Percentiles rank a stretch among this genome's conserved stretches.
These are phyloP conservation scores for Sphaerobolus stellatus DNA, from an alignment of 1,284 basidiomycete species.

Conservation along the genomic window DNA sequence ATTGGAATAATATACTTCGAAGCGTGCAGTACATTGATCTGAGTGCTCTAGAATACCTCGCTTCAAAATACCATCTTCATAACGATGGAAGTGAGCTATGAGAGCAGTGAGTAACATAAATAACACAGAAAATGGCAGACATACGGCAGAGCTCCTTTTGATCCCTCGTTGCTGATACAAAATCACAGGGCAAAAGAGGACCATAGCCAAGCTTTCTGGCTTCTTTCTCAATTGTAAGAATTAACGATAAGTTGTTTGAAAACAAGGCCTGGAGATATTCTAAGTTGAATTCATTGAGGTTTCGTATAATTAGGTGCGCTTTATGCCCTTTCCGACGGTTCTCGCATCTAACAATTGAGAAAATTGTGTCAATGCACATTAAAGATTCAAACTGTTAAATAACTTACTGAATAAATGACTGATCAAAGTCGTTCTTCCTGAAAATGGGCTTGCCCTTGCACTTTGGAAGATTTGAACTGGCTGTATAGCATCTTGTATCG, in stretches of 20 bases:
- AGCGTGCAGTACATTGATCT: constrained; percentile 17
- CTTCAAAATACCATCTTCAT: constrained; percentile 12
- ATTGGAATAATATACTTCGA: constrained; percentile 21
- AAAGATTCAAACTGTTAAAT: background rate
- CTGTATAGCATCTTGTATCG: background rate
- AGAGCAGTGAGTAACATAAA: background rate
- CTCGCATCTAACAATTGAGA: constrained; percentile 17
- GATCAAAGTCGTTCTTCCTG: background rate
- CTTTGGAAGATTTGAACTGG: background rate
- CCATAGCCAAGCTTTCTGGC: constrained; percentile 21
- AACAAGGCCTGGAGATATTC: constrained; percentile 23
- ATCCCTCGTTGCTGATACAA: constrained; percentile 14
- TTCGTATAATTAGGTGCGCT: constrained; percentile 21
- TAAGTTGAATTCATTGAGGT: constrained; percentile 24
- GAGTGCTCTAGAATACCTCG: constrained; percentile 7
- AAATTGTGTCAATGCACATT: background rate
- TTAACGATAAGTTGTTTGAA: background rate
- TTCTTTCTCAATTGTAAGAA: constrained; percentile 1
- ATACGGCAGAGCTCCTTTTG: constrained; percentile 22
- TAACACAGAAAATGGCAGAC: background rate
- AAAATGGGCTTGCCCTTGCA: background rate
- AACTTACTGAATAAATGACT: constrained; percentile 10
- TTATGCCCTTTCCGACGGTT: constrained; percentile 6
- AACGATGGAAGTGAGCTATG: constrained; percentile 25
- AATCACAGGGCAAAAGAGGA: constrained; percentile 19